Evolutionary conservation across 208 protist genomes (phyloP).

Genomic region (Herpetomonas samuelpessoai): DNA sequence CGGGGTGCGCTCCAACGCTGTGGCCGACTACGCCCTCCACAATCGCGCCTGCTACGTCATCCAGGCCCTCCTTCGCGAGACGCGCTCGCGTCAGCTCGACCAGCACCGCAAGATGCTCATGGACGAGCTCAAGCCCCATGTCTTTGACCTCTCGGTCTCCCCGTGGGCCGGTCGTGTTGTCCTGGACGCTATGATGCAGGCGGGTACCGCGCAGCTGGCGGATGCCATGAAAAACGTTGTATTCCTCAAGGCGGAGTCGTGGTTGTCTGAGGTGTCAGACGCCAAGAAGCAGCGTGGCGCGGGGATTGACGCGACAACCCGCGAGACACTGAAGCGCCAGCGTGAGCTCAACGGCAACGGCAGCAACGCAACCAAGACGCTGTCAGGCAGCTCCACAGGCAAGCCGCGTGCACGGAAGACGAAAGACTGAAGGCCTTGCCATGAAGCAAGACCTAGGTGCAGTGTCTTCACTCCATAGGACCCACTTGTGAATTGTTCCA

Average conservation of each 20-base stretch:
- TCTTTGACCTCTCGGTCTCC: slow-evolving; percentile 79
- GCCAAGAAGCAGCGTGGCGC: slow-evolving; percentile 37
- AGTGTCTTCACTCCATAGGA: too few species aligned
- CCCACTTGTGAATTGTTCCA: too few species aligned
- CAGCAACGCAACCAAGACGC: too few species aligned
- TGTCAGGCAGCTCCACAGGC: too few species aligned
- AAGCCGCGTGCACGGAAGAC: too few species aligned
- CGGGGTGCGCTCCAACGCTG: slow-evolving; percentile 43
- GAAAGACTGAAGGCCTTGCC: not conserved
- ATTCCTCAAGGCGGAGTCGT: slow-evolving; percentile 79
- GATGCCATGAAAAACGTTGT: slow-evolving; percentile 83
- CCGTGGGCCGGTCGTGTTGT: slow-evolving; percentile 88
- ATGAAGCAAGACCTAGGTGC: not conserved
- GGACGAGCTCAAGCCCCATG: slow-evolving; percentile 84
- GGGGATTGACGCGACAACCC: slow-evolving; percentile 67
- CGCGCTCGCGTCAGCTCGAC: slow-evolving; percentile 54
- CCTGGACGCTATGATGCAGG: slow-evolving; percentile 76
- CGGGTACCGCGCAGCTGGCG: slow-evolving; percentile 54
- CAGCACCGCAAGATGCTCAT: slow-evolving; percentile 61
- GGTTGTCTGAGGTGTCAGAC: slow-evolving; percentile 63
- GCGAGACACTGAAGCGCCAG: slow-evolving; percentile 64
- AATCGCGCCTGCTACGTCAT: slow-evolving; percentile 80
- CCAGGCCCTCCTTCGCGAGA: slow-evolving; percentile 75
- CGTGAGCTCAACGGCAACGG: slow-evolving; percentile 25
- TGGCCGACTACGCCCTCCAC: slow-evolving; percentile 80